Evolutionary conservation across 164 flowering plant species (phyloP).

Genomic region (Liquidambar formosana): DNA sequence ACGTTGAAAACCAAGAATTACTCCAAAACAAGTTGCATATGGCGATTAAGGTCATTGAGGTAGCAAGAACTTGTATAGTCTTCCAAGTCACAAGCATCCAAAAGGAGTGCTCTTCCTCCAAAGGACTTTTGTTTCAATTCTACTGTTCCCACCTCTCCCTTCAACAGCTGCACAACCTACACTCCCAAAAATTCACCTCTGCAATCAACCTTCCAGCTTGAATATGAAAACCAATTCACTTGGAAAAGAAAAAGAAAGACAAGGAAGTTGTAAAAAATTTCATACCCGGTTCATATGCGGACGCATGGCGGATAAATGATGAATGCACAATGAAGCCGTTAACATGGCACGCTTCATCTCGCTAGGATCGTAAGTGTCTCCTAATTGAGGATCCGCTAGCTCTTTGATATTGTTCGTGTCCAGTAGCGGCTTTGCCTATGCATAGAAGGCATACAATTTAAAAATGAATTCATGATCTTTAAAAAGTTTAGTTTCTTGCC

Average conservation of each 20-base stretch:
- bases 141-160: slow-evolving; percentile 46
- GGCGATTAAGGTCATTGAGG: slow-evolving; percentile 73
- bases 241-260: not conserved
- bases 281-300: slow-evolving; percentile 76
- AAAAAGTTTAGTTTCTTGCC: no score
- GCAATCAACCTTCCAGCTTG: not conserved
- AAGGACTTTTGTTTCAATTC: slow-evolving; percentile 34
- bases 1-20: slow-evolving; percentile 5
- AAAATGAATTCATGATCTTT: no score
- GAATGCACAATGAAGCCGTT: slow-evolving; percentile 81
- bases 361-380: slow-evolving; percentile 39
- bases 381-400: slow-evolving; percentile 70
- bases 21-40: slow-evolving; percentile 74
- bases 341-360: slow-evolving; percentile 70
- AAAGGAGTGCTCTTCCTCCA: slow-evolving; percentile 36
- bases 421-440: slow-evolving; percentile 83
- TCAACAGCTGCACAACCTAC: slow-evolving; percentile 70
- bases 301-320: slow-evolving; percentile 58
- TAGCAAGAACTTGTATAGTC: slow-evolving; percentile 66
- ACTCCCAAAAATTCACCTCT: slow-evolving; percentile 2
- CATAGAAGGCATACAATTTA: not conserved
- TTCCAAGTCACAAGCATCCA: slow-evolving; percentile 70
- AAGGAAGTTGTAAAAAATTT: not conserved
- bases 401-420: slow-evolving; percentile 52
- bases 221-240: not conserved